Conservation (phyloP, 129 eudicot genomes). For the Centrapalus pauciflorus region DNA sequence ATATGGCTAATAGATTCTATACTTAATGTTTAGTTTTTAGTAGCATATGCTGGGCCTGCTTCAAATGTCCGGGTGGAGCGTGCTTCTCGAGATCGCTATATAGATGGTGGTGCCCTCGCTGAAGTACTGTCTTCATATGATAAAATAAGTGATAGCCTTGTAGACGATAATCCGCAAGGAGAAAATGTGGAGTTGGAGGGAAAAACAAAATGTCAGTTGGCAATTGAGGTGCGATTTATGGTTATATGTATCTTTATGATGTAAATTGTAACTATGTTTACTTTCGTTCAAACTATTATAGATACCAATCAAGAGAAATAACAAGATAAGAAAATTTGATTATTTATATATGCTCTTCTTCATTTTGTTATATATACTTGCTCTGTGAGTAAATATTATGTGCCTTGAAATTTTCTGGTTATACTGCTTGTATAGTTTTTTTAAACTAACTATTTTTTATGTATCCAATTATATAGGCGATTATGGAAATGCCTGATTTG, state of each 20-base stretch:
- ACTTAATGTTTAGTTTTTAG: constrained; percentile 45
- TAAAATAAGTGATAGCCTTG: constrained; percentile 17
- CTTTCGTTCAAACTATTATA: background rate
- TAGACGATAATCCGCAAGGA: constrained; percentile 11
- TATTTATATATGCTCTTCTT: too few species aligned
- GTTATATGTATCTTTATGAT: background rate
- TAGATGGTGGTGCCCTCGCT: constrained; percentile 71
- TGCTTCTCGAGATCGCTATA: constrained; percentile 50
- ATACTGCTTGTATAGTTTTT: background rate
- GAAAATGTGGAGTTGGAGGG: constrained; percentile 22
- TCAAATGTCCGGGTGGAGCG: constrained; percentile 79
- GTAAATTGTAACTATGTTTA: background rate
- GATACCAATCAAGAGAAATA: background rate
- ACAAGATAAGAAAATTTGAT: constrained; percentile 7
- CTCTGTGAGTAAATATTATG: background rate
- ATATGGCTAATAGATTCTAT: constrained; percentile 1
- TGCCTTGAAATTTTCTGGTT: background rate
- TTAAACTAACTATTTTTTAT: background rate
- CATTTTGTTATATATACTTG: background rate
- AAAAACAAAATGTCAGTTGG: constrained; percentile 32
- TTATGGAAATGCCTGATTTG: constrained; percentile 82
- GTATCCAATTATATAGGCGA: constrained; percentile 37
- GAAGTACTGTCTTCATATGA: constrained; percentile 61
- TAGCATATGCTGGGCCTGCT: constrained; percentile 90
- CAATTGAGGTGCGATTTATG: constrained; percentile 50